phyloP scores from a whole-genome alignment of 176 grass and related monocot species.

The Sorghum bicolor region Sorghum_bicolor_NCBIv3 NC_012871.2:71563001-71563500 shows the following conservation, averaged over 20 bases:
- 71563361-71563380: neutral
- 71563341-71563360: neutral
- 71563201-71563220: conserved; percentile 96
- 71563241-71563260: conserved; percentile 38
- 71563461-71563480: neutral
- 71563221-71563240: conserved; percentile 99
- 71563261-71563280: neutral
- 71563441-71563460: neutral
- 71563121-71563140: conserved; percentile 99
- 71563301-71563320: conserved; percentile 1
- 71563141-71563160: conserved; percentile 96
- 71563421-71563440: neutral
- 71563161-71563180: conserved; percentile 93
- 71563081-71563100: conserved; percentile 87
- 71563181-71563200: conserved; percentile 95
- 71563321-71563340: neutral
- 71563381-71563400: neutral
- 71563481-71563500: neutral
- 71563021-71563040: conserved; percentile 76
- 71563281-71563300: neutral
- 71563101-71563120: conserved; percentile 97
- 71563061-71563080: conserved; percentile 95
- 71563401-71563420: neutral
- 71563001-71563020: neutral
- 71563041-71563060: conserved; percentile 98